Conservation (phyloP, 352 stramenopile species). For the Phytophthora brassicae region DNA sequence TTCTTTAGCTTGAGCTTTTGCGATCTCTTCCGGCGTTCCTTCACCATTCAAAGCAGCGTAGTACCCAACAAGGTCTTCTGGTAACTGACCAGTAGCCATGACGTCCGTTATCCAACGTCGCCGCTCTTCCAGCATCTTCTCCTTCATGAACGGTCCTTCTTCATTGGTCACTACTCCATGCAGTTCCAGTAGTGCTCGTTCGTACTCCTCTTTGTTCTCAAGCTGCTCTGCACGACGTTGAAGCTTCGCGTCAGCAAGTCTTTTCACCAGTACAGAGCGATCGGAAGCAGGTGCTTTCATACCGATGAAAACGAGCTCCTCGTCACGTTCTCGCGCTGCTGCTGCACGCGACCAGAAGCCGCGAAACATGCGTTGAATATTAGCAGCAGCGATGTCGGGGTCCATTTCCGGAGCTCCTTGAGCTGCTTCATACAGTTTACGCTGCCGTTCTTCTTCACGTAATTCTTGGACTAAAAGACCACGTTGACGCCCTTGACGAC, state of each 20-base stretch:
- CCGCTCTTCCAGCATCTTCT: constrained; percentile 90
- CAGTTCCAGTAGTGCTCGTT: constrained; percentile 83
- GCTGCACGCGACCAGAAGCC: constrained; percentile 73
- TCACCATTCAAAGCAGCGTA: constrained; percentile 66
- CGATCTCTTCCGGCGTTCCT: constrained; percentile 30
- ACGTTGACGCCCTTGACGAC: constrained; percentile 86
- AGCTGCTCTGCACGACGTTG: constrained; percentile 90
- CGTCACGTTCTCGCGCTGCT: constrained; percentile 69
- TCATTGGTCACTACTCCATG: constrained; percentile 81
- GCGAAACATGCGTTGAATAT: constrained; percentile 91
- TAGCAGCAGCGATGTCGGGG: constrained; percentile 88
- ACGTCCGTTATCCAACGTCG: constrained; percentile 92
- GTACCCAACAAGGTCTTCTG: constrained; percentile 89
- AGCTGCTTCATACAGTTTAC: constrained; percentile 73
- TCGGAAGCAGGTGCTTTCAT: constrained; percentile 82
- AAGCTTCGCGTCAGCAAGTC: constrained; percentile 72
- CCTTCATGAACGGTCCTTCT: constrained; percentile 93
- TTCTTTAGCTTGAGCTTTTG: constrained; percentile 64
- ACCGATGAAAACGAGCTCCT: constrained; percentile 92
- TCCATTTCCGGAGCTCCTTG: constrained; percentile 79
- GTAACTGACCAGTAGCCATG: constrained; percentile 82
- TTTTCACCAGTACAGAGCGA: constrained; percentile 67
- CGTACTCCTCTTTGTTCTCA: constrained; percentile 93
- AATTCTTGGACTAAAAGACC: constrained; percentile 83
- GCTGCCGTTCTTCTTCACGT: constrained; percentile 82